Evolutionary conservation across 139 green algal species (phyloP).

Genomic region (Tetratostichococcus sp.): DNA sequence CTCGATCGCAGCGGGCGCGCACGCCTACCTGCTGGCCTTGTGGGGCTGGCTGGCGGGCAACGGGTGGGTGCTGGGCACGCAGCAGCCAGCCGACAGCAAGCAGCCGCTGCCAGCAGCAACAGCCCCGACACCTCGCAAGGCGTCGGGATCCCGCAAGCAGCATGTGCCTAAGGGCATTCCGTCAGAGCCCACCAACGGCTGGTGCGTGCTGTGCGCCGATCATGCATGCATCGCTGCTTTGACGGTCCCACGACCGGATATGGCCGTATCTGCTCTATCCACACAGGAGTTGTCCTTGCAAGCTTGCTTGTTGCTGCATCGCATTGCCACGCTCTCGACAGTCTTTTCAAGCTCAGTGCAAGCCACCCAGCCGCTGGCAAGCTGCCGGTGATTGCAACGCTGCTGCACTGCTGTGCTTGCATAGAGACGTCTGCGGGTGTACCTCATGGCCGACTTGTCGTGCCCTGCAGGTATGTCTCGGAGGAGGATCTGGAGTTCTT

Average conservation of each 20-base stretch:
- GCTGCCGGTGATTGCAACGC: too few relatives aligned
- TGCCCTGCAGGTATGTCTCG: slow-evolving; percentile 56
- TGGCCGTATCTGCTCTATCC: too few relatives aligned
- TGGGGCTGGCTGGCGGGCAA: slow-evolving; percentile 26
- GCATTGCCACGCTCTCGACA: too few relatives aligned
- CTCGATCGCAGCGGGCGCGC: slow-evolving; percentile 58
- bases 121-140: neutral
- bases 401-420: too few relatives aligned
- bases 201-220: slow-evolving; percentile 1
- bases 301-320: too few relatives aligned
- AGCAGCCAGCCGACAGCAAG: slow-evolving; percentile 7
- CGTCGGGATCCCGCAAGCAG: neutral
- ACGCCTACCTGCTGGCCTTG: slow-evolving; percentile 35
- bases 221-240: too few relatives aligned
- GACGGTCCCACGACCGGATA: too few relatives aligned
- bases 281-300: too few relatives aligned
- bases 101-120: neutral
- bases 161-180: neutral
- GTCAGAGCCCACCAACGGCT: neutral
- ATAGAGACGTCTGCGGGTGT: too few relatives aligned
- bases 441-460: too few relatives aligned
- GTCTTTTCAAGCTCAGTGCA: too few relatives aligned
- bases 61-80: slow-evolving; percentile 34
- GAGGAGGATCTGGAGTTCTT: slow-evolving; percentile 65
- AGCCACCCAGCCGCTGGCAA: too few relatives aligned